phyloP scores from a whole-genome alignment of 768 basidiomycete species.

The Tubosaeta sp. region DNA sequence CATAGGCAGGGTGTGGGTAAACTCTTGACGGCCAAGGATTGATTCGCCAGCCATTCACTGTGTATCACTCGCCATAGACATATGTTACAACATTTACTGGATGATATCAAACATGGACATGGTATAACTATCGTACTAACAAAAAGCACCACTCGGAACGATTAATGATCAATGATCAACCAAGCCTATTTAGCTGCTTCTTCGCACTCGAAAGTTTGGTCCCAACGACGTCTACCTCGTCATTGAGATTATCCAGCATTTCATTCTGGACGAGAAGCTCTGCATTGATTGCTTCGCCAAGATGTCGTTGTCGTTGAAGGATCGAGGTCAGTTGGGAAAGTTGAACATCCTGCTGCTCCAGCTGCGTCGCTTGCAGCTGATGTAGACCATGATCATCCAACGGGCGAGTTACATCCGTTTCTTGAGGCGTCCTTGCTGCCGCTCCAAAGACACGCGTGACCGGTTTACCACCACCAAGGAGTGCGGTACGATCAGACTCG shows the following conservation, averaged over 20 bases:
- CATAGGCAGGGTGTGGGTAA: conserved; percentile 53
- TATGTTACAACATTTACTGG: conserved; percentile 19
- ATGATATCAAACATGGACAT: conserved; percentile 14
- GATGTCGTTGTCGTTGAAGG: conserved; percentile 76
- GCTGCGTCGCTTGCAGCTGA: conserved; percentile 73
- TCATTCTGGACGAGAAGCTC: conserved; percentile 86
- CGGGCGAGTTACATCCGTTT: conserved; percentile 83
- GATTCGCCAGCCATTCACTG: conserved; percentile 1
- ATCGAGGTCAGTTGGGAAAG: conserved; percentile 78
- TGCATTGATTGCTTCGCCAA: conserved; percentile 79
- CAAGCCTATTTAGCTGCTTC: conserved; percentile 77
- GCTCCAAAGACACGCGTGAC: conserved; percentile 79
- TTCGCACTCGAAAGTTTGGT: conserved; percentile 76
- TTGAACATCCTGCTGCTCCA: conserved; percentile 81
- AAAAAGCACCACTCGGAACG: neutral
- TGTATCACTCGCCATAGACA: conserved; percentile 28
- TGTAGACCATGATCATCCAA: conserved; percentile 81
- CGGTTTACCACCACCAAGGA: conserved; percentile 51
- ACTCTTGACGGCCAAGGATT: conserved; percentile 36
- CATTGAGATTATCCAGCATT: conserved; percentile 72
- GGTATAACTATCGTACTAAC: conserved; percentile 21
- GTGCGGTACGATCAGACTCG: conserved; percentile 59
- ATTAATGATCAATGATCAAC: conserved; percentile 38
- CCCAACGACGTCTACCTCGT: conserved; percentile 74
- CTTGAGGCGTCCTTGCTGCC: conserved; percentile 51